A percentile compares a stretch with the other conserved stretches of the same genome.
These are phyloP conservation scores for Dichotomopilus funicola DNA, from an alignment of 2,329 filamentous ascomycete species.

Conservation along the genomic window DNA sequence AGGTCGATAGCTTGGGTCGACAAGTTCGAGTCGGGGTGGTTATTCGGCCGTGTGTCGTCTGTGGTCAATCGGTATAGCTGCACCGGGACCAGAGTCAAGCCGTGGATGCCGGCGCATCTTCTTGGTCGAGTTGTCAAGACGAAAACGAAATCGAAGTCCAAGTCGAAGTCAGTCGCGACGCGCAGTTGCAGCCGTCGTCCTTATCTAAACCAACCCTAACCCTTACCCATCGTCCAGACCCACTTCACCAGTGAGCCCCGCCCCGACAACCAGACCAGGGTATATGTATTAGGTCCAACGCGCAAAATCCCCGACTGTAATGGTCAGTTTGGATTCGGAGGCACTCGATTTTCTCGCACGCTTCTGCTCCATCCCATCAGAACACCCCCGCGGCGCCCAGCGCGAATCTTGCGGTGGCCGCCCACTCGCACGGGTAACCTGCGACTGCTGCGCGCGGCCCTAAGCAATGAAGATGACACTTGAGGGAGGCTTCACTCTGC, in stretches of 20 bases:
- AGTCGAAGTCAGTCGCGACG: too few species aligned
- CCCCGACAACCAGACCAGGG: too few species aligned
- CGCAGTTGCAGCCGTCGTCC: too few species aligned
- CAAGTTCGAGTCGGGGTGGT: background rate
- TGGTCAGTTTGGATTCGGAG: conserved; percentile 54
- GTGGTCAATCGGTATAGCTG: too few species aligned
- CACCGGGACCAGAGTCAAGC: too few species aligned
- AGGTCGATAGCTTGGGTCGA: too few species aligned
- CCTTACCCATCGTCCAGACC: too few species aligned
- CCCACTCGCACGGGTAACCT: conserved; percentile 62
- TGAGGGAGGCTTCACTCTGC: conserved; percentile 68
- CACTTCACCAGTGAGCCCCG: too few species aligned
- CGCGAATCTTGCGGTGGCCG: conserved; percentile 60
- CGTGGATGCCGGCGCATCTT: too few species aligned
- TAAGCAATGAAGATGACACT: conserved; percentile 65
- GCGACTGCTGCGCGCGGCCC: conserved; percentile 54
- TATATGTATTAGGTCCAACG: conserved; percentile 10
- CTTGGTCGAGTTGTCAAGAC: too few species aligned
- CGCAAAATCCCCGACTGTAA: conserved; percentile 45
- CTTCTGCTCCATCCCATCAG: conserved; percentile 48
- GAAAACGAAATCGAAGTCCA: too few species aligned
- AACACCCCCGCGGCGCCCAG: conserved; percentile 56
- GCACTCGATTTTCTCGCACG: conserved; percentile 43
- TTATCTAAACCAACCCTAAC: conserved; percentile 3
- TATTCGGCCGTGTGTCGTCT: too few species aligned